These are phyloP conservation scores for Copromyces sp. DNA, from an alignment of 495 filamentous ascomycete genomes.

Conservation along the genomic window DNA sequence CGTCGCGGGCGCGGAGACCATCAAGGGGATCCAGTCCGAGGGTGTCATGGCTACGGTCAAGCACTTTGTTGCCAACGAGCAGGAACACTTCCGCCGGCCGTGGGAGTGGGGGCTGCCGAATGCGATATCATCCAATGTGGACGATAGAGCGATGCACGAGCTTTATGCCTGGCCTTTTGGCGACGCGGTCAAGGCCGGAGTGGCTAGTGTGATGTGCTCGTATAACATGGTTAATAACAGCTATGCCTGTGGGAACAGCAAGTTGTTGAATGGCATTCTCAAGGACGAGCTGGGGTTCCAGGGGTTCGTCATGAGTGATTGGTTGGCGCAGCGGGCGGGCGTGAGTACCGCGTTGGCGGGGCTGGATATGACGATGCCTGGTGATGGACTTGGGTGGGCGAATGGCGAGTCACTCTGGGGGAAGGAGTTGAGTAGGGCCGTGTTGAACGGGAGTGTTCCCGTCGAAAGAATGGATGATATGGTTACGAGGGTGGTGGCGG, in stretches of 20 bases:
- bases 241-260: conserved; percentile 86
- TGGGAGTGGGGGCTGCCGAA: conserved; percentile 70
- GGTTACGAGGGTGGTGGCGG: conserved; percentile 80
- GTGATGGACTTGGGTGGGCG: conserved; percentile 69
- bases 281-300: conserved; percentile 95
- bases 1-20: conserved; percentile 50
- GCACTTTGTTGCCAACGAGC: conserved; percentile 67
- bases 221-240: conserved; percentile 90
- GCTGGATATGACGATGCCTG: conserved; percentile 93
- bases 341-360: conserved; percentile 73
- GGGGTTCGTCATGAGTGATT: conserved; percentile 87
- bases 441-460: conserved; percentile 76
- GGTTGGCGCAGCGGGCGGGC: conserved; percentile 80
- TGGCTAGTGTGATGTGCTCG: conserved; percentile 78
- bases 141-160: conserved; percentile 73
- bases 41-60: conserved; percentile 66
- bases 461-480: conserved; percentile 84
- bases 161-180: conserved; percentile 87
- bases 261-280: conserved; percentile 82
- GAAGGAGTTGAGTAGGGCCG: conserved; percentile 59
- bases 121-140: conserved; percentile 71
- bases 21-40: conserved; percentile 62
- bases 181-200: conserved; percentile 76
- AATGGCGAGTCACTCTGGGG: conserved; percentile 79
- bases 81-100: conserved; percentile 66